Percentiles rank a stretch among this genome's conserved stretches.
These are phyloP conservation scores for Davidsoniella australis DNA, from an alignment of 2,329 filamentous ascomycete species.

Conservation along the genomic window DNA sequence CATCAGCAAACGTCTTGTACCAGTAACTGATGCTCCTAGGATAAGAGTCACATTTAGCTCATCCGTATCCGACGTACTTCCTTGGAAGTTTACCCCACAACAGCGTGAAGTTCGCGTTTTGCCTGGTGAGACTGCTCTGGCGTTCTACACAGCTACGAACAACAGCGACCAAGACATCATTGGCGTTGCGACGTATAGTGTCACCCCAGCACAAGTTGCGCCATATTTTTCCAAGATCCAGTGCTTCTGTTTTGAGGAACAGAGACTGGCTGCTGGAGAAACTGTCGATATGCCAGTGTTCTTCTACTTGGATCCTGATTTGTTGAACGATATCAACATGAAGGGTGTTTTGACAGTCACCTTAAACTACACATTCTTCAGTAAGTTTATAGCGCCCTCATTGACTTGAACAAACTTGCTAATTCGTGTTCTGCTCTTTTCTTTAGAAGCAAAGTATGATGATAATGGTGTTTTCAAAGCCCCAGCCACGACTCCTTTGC, in stretches of 20 bases:
- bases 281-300: slow-evolving; percentile 99
- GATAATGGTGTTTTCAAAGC: slow-evolving; percentile 28
- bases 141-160: slow-evolving; percentile 96
- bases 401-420: slow-evolving; percentile 16
- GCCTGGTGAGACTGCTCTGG: slow-evolving; percentile 88
- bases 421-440: slow-evolving; percentile 15
- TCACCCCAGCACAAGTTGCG: slow-evolving; percentile 86
- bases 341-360: slow-evolving; percentile 88
- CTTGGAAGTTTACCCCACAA: slow-evolving; percentile 95
- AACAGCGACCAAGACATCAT: slow-evolving; percentile 83
- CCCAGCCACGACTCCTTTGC: slow-evolving; percentile 15
- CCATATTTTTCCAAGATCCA: slow-evolving; percentile 99
- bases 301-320: slow-evolving; percentile 95
- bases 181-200: slow-evolving; percentile 92
- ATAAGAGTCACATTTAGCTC: slow-evolving; percentile 93
- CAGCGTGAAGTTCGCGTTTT: slow-evolving; percentile 91
- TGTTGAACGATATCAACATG: slow-evolving; percentile 85
- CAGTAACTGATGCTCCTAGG: slow-evolving; percentile 64
- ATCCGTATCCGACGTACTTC: slow-evolving; percentile 83
- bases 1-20: slow-evolving; percentile 59
- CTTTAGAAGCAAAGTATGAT: slow-evolving; percentile 28
- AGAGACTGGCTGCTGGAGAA: slow-evolving; percentile 84
- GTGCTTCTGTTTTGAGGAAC: slow-evolving; percentile 97
- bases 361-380: slow-evolving; percentile 95
- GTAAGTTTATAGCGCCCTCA: slow-evolving; percentile 36